Evolutionary conservation across 2,329 filamentous ascomycete genomes (phyloP).

Genomic region (Akanthomyces uredinophilus): DNA sequence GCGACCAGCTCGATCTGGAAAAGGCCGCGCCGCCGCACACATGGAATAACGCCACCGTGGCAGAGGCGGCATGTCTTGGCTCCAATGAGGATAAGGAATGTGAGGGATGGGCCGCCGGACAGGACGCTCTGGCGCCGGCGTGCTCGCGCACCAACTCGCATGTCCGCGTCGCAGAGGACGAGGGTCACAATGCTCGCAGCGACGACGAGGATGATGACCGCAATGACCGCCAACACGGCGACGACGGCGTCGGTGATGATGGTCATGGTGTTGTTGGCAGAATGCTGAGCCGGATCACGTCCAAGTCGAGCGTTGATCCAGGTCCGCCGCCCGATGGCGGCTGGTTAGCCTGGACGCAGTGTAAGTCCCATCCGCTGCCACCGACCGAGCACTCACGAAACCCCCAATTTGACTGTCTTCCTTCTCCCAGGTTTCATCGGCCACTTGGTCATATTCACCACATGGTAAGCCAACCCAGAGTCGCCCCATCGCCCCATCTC

Average conservation of each 20-base stretch:
- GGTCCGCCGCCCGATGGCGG: conserved; percentile 50
- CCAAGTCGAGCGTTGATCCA: conserved; percentile 35
- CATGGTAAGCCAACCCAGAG: conserved; percentile 33
- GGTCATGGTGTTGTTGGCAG: conserved; percentile 27
- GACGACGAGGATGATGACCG: neutral
- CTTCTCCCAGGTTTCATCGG: conserved; percentile 16
- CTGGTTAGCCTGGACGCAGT: conserved; percentile 40
- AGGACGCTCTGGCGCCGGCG: conserved; percentile 7
- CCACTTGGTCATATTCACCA: conserved; percentile 47
- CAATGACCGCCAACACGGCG: conserved; percentile 9
- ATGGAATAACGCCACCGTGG: neutral
- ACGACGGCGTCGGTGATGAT: conserved; percentile 6
- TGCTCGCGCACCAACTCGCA: neutral
- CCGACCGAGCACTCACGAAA: neutral
- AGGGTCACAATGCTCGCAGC: neutral
- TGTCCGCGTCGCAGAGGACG: neutral
- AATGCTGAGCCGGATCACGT: conserved; percentile 37
- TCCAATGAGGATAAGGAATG: neutral
- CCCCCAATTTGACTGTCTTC: neutral
- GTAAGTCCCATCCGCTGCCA: conserved; percentile 26
- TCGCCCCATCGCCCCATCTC: too few species aligned
- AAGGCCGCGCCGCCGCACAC: neutral
- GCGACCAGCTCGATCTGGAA: conserved; percentile 3
- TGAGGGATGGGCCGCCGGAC: conserved; percentile 10
- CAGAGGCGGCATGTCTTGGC: neutral